Conservation (phyloP, 2,329 filamentous ascomycete species). For the Penicillium aurantiogriseum region DNA sequence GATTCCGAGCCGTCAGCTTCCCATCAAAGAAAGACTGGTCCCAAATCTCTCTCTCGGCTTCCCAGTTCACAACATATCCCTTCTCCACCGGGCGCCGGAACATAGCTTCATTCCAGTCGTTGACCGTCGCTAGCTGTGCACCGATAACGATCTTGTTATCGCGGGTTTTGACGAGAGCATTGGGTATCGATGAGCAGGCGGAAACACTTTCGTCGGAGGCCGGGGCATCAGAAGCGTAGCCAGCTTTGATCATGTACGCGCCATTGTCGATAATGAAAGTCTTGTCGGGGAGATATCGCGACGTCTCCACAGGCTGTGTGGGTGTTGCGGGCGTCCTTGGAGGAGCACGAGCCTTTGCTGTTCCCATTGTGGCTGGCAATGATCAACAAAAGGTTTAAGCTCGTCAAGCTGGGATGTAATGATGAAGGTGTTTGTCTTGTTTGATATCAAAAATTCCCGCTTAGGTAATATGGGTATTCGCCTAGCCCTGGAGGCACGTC, state of each 20-base stretch:
- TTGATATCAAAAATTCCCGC: slow-evolving; percentile 8
- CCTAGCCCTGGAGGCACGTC: not conserved
- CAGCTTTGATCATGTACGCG: slow-evolving; percentile 86
- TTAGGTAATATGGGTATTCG: not conserved
- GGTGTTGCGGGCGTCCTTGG: slow-evolving; percentile 53
- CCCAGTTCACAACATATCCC: slow-evolving; percentile 95
- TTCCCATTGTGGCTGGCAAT: slow-evolving; percentile 27
- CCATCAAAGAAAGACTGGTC: slow-evolving; percentile 79
- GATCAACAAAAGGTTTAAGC: slow-evolving; percentile 3
- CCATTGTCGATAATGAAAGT: slow-evolving; percentile 94
- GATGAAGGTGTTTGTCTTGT: slow-evolving; percentile 19
- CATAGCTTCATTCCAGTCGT: slow-evolving; percentile 82
- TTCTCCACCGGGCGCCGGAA: slow-evolving; percentile 91
- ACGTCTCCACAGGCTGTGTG: slow-evolving; percentile 37
- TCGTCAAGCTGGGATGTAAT: slow-evolving; percentile 6
- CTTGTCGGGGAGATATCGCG: slow-evolving; percentile 51
- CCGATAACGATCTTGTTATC: slow-evolving; percentile 76
- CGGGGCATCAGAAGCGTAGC: slow-evolving; percentile 57
- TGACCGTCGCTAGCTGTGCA: slow-evolving; percentile 70
- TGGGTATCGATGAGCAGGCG: slow-evolving; percentile 71
- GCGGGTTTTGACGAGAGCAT: slow-evolving; percentile 82
- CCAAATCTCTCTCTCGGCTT: slow-evolving; percentile 93
- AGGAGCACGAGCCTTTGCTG: slow-evolving; percentile 36
- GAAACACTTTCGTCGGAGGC: slow-evolving; percentile 39
- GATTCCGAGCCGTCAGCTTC: slow-evolving; percentile 56